A percentile compares a stretch with the other conserved stretches of the same genome.
These are phyloP conservation scores for Pelargonium nanum DNA, from an alignment of 345 rosid genomes.

Conservation along the genomic window DNA sequence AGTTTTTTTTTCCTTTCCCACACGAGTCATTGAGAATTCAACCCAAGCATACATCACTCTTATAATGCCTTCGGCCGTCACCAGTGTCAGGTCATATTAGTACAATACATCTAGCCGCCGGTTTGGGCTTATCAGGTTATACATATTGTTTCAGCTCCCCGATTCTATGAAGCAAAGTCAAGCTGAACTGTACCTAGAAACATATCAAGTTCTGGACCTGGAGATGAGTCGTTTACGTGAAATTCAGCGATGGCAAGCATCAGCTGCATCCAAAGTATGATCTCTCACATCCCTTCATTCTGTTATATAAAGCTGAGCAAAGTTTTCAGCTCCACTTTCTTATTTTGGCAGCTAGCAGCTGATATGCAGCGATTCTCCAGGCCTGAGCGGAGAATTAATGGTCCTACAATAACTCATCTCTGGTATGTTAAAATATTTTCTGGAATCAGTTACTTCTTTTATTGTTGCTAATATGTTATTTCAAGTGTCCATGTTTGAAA, in stretches of 20 bases:
- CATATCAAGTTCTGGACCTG: slow-evolving; percentile 97
- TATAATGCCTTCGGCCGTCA: not conserved
- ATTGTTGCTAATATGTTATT: not conserved
- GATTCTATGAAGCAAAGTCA: slow-evolving; percentile 99
- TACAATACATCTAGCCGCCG: not conserved
- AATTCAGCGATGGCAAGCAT: slow-evolving; percentile 95
- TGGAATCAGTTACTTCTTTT: slow-evolving; percentile 5
- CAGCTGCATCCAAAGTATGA: slow-evolving; percentile 81
- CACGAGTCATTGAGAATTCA: not conserved
- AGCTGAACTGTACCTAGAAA: slow-evolving; percentile 87
- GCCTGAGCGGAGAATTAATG: slow-evolving; percentile 94
- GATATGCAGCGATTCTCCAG: slow-evolving; percentile 99
- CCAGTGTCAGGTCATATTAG: not conserved
- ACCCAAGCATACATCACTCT: too few relatives aligned
- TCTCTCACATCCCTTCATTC: slow-evolving; percentile 5
- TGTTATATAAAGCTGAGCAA: not conserved
- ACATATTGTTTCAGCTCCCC: slow-evolving; percentile 57
- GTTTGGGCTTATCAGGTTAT: not conserved
- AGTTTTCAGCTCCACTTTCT: not conserved
- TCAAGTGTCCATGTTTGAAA: slow-evolving; percentile 2
- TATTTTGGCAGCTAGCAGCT: slow-evolving; percentile 75
- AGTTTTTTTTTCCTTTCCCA: not conserved
- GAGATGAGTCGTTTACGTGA: slow-evolving; percentile 97
- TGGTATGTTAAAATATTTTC: slow-evolving; percentile 35
- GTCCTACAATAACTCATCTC: slow-evolving; percentile 89